These are phyloP conservation scores for Diplodia seriata DNA, from an alignment of 2,329 filamentous ascomycete genomes.

Conservation along the genomic window DNA sequence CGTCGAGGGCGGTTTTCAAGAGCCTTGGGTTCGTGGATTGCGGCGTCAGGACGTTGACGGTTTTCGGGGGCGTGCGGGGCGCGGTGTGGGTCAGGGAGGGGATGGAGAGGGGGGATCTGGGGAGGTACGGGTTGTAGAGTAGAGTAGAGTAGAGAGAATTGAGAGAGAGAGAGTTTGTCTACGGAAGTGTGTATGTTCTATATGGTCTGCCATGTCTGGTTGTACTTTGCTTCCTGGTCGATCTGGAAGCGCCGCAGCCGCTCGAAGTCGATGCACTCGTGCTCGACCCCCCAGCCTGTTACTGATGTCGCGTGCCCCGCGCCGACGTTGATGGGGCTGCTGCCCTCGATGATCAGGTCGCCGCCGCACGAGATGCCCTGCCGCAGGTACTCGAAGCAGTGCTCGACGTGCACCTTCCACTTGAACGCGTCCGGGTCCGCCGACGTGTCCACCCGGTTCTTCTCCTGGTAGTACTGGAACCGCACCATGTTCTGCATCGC, in stretches of 20 bases:
- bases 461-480: conserved; percentile 19
- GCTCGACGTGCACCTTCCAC: conserved; percentile 18
- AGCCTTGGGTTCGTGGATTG: conserved; percentile 38
- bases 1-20: conserved; percentile 36
- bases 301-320: conserved; percentile 11
- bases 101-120: conserved; percentile 32
- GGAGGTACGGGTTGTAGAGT: conserved; percentile 17
- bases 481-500: conserved; percentile 4
- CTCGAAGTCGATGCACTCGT: conserved; percentile 16
- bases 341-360: conserved; percentile 17
- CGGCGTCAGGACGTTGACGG: conserved; percentile 33
- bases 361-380: conserved; percentile 15
- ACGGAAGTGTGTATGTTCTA: neutral
- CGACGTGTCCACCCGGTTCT: conserved; percentile 11
- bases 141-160: too few species aligned
- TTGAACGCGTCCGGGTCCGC: conserved; percentile 17
- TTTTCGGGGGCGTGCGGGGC: conserved; percentile 28
- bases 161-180: too few species aligned
- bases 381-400: conserved; percentile 17
- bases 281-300: conserved; percentile 15
- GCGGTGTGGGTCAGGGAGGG: conserved; percentile 35
- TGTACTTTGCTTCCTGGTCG: conserved; percentile 18
- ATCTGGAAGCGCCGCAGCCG: conserved; percentile 1
- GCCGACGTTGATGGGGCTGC: conserved; percentile 13
- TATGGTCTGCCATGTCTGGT: neutral